Evolutionary conservation across 2,329 filamentous ascomycete genomes (phyloP).

Genomic region (Cladophialophora bantiana): DNA sequence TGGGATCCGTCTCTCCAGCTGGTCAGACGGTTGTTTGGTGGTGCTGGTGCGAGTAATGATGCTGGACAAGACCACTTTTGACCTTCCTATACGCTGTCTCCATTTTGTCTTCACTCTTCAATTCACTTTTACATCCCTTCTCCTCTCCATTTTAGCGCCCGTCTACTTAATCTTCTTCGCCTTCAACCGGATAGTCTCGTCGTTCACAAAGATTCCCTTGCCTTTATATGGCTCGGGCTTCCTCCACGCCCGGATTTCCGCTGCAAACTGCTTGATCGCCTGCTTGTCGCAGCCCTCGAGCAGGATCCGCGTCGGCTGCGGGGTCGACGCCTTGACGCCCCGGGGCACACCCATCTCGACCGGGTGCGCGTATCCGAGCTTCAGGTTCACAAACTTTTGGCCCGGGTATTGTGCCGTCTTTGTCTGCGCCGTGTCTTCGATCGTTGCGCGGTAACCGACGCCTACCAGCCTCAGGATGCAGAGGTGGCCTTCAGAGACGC

Average conservation of each 20-base stretch:
- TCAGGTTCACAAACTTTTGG: slow-evolving; percentile 88
- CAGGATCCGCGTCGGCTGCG: slow-evolving; percentile 88
- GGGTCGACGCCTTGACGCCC: slow-evolving; percentile 84
- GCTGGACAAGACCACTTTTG: neutral
- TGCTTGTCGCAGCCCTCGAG: slow-evolving; percentile 88
- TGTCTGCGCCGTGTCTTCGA: slow-evolving; percentile 77
- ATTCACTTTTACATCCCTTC: neutral
- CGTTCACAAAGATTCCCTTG: slow-evolving; percentile 98
- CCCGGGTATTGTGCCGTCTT: slow-evolving; percentile 70
- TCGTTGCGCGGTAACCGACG: slow-evolving; percentile 89
- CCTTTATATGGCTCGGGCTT: slow-evolving; percentile 97
- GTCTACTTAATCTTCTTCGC: slow-evolving; percentile 91
- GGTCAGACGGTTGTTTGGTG: neutral
- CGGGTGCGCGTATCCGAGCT: slow-evolving; percentile 95
- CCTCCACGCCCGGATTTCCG: slow-evolving; percentile 85
- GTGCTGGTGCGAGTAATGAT: neutral
- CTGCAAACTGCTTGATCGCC: slow-evolving; percentile 88
- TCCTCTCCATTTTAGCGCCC: neutral
- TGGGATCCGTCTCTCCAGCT: neutral
- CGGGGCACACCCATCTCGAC: slow-evolving; percentile 85
- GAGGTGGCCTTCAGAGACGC: slow-evolving; percentile 95
- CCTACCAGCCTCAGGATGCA: slow-evolving; percentile 91
- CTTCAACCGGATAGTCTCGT: slow-evolving; percentile 97
- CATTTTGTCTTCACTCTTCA: neutral
- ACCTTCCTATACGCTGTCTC: neutral